phyloP scores from a whole-genome alignment of 441 rosid genomes.

The Manihot esculenta region DNA sequence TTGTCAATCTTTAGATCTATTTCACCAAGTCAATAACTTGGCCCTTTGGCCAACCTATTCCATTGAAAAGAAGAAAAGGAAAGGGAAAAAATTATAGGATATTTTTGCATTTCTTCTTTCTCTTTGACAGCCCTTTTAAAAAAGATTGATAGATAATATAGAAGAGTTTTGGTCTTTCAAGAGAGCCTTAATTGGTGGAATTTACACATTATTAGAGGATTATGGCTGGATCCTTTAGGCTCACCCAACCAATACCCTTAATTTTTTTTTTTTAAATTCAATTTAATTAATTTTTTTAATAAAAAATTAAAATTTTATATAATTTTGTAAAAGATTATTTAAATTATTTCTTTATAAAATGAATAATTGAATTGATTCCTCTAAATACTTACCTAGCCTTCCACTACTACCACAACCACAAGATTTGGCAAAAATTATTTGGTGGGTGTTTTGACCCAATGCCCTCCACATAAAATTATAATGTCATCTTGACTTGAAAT shows the following conservation, averaged over 20 bases:
- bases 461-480: slow-evolving; percentile 10
- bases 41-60: background rate
- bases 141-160: background rate
- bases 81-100: background rate
- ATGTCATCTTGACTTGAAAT: background rate
- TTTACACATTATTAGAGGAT: background rate
- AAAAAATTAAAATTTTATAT: too few relatives aligned
- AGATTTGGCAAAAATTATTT: background rate
- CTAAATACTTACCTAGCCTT: too few relatives aligned
- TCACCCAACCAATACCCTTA: too few relatives aligned
- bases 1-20: too few relatives aligned
- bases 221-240: too few relatives aligned
- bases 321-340: too few relatives aligned
- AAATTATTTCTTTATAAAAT: too few relatives aligned
- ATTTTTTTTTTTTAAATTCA: too few relatives aligned
- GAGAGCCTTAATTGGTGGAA: slow-evolving; percentile 21
- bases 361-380: too few relatives aligned
- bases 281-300: too few relatives aligned
- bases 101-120: background rate
- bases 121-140: background rate
- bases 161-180: background rate
- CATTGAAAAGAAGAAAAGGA: background rate
- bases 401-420: background rate
- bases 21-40: background rate
- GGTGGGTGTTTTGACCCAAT: slow-evolving; percentile 18